Base-by-base conservation (phyloP, 352 stramenopile genomes). In the Thalassiosira hispida region DNA sequence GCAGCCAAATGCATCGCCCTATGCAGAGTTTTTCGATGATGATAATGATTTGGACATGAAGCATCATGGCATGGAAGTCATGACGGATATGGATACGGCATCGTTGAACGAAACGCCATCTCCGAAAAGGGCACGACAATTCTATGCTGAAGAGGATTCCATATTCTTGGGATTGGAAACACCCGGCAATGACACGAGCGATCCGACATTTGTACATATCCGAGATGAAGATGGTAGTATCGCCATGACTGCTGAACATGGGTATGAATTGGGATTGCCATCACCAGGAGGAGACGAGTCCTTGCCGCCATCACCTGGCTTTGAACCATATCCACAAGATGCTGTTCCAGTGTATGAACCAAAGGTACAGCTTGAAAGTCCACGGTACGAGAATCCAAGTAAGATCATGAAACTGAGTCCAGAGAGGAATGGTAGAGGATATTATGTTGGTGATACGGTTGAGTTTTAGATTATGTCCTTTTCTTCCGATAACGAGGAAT, bases 41-140 rank as follows among this genome's bases (percentile, higher is more conserved):
- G 70, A 71, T 16, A 51, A 66, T 23, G 70, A 78, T 72, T 42
- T 79, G n/a, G 49, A 79, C 20, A 44, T 66, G 29, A 38, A 68
- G 1, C 47, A 68, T 22, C 29, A 77, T 29, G 22, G 18, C 3
- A 33, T 40, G 12, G 65, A 73, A 20, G 65, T 33, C 20, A 51
- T 16, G 23, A 40, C 35, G 2, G 38, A 53, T 31, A 38, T 33
- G 23, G 35, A 66, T 38, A 20, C 23, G 23, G n/a, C 27, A 11
- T 53, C 57, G 2, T 18, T 53, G 22, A 23, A 22, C 12, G 44
- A 53, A 25, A 53, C 14, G n/a, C 8, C 44, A 7, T 22, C 44
- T 11, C 4, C 25, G 16, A 53, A 53, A 53, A n/a, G 11, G 44
- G 22, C 44, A 53, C 1, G 44, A 22, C 11, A 23, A 53, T 27